Evolutionary conservation across 805 yeast species (phyloP), one percentile per base, ranked within the genome.

Genomic region (Lipomyces mesembrius): DNA sequence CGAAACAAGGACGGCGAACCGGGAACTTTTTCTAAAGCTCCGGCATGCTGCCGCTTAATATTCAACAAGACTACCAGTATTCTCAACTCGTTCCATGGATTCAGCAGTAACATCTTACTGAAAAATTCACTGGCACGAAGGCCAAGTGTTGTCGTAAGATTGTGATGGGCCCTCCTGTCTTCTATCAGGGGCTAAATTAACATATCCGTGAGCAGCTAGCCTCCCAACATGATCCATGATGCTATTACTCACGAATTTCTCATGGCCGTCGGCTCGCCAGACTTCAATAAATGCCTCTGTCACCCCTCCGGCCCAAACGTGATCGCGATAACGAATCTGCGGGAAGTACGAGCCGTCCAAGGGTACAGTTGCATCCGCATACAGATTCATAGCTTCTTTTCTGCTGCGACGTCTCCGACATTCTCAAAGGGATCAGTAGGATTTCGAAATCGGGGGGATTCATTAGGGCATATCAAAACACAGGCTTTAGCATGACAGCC

Each of bases 391-490:
- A n/a, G 6, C 25, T 22, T 12, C 6, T n/a, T 49, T 22, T 49
- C 53, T 49, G 53, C 53, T n/a, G 20, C 53, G 25, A 49, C 53
- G 25, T 49, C 53, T 49, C 25, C 53, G 53, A 49, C 12, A 49
- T 49, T 22, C 22, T 49, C 53, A 22, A n/a, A 49, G 8, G 25
- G 25, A 22, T n/a, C 25, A 49, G 25, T 12, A 49, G 53, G 53
- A 17, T 49, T 49, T n/a, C 25, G 53, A 17, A n/a, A 49, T 49
- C 53, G 53, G 2, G 22, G 53, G 4, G 53, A 49, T 17, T 49
- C 53, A 8, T 12, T 49, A 22, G 8, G 7, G 25, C 53, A 49
- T 49, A 49, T 22, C 53, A 49, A 49, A 5, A 49, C 25, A 49
- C 53, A 49, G 25, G 25, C 53, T 49, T 49, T 49, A n/a, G 25